Percentiles rank a stretch among this genome's conserved stretches.
phyloP scores from a whole-genome alignment of 805 yeast species.

The Wickerhamiella slavikovae region DNA sequence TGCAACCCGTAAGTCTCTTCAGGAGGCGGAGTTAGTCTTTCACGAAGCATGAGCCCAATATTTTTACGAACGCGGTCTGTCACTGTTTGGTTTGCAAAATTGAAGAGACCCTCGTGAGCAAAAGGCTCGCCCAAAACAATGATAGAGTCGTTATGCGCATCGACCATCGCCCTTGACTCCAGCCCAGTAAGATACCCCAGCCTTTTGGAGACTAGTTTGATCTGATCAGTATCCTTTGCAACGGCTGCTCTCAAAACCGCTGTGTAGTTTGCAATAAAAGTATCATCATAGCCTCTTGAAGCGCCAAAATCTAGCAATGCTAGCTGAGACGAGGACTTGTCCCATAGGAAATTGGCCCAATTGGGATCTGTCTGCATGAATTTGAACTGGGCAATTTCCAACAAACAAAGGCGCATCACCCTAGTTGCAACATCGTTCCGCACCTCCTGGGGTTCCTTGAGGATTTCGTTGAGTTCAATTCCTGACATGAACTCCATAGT shows the following conservation, averaged over 20 bases:
- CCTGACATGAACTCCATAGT: conserved; percentile 87
- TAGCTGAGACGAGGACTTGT: conserved; percentile 43
- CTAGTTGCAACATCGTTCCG: conserved; percentile 66
- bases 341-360: conserved; percentile 93
- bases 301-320: conserved; percentile 94
- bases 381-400: conserved; percentile 64
- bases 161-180: conserved; percentile 71
- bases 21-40: conserved; percentile 90
- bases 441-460: conserved; percentile 50
- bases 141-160: conserved; percentile 83
- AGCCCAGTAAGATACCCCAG: conserved; percentile 84
- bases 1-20: conserved; percentile 96
- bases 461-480: conserved; percentile 55
- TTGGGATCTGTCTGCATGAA: conserved; percentile 99
- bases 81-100: conserved; percentile 70
- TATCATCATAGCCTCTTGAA: conserved; percentile 51
- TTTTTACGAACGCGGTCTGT: conserved; percentile 83
- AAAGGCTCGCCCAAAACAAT: conserved; percentile 88
- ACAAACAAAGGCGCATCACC: conserved; percentile 69
- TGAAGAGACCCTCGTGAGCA: conserved; percentile 30
- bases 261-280: conserved; percentile 50
- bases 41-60: conserved; percentile 74
- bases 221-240: conserved; percentile 38
- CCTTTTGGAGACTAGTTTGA: conserved; percentile 41
- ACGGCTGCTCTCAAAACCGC: conserved; percentile 58